Percentiles rank a stretch among this genome's conserved stretches.
These are phyloP conservation scores for Monosporascus cannonballus DNA, from an alignment of 2,329 filamentous ascomycete genomes.

Conservation along the genomic window DNA sequence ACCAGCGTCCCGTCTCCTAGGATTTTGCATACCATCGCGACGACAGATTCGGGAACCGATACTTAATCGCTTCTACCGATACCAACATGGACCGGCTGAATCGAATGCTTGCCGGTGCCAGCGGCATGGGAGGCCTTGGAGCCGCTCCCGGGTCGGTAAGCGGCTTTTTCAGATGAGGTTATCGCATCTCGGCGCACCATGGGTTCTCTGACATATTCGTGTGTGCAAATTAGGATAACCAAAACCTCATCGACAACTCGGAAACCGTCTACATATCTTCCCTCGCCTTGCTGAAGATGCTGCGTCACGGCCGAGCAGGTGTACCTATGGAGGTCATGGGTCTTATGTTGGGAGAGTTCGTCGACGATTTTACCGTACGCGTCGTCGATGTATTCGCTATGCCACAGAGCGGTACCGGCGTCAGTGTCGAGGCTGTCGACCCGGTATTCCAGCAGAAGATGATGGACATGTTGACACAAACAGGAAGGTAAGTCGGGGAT, in stretches of 20 bases:
- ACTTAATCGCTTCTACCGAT: constrained; percentile 2
- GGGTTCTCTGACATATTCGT: constrained; percentile 7
- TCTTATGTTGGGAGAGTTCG: constrained; percentile 96
- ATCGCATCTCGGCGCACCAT: not conserved
- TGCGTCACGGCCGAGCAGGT: constrained; percentile 92
- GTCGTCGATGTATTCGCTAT: constrained; percentile 99
- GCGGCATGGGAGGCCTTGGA: constrained; percentile 61
- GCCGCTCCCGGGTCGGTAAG: constrained; percentile 56
- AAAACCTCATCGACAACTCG: constrained; percentile 93
- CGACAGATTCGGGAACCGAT: not conserved
- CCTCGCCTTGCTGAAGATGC: constrained; percentile 94
- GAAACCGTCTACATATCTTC: constrained; percentile 99
- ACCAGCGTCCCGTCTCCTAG: not conserved
- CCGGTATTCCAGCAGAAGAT: constrained; percentile 99
- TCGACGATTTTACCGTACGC: constrained; percentile 97
- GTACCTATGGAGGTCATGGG: constrained; percentile 99
- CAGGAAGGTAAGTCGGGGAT: constrained; percentile 64
- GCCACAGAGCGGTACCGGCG: constrained; percentile 96
- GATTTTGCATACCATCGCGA: no score
- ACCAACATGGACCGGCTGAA: constrained; percentile 81
- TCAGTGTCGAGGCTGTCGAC: constrained; percentile 97
- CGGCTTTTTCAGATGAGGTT: constrained; percentile 7
- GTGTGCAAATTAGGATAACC: constrained; percentile 61
- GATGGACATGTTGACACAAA: constrained; percentile 99
- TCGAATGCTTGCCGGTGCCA: constrained; percentile 71